Percentiles rank a stretch among this genome's conserved stretches.
phyloP scores from a whole-genome alignment of 2,329 filamentous ascomycete species.

The Knoxdaviesia proteae region DNA sequence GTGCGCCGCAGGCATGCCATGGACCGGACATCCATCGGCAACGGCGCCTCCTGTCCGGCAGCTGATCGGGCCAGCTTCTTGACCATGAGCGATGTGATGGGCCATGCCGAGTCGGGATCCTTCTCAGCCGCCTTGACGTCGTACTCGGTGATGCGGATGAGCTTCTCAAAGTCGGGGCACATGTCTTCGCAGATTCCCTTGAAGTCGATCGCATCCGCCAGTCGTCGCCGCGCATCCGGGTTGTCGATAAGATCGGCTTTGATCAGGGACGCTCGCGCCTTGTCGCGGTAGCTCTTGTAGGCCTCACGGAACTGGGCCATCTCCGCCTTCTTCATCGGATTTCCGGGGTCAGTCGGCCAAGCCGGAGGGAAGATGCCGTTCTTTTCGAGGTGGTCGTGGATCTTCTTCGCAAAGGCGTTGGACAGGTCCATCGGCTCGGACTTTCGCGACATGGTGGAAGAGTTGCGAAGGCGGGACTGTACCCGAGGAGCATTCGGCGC shows the following conservation, averaged over 20 bases:
- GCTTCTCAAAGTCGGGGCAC: slow-evolving; percentile 47
- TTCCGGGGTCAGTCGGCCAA: slow-evolving; percentile 34
- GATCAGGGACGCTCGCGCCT: slow-evolving; percentile 34
- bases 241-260: slow-evolving; percentile 42
- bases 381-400: slow-evolving; percentile 29
- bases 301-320: slow-evolving; percentile 34
- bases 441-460: not conserved
- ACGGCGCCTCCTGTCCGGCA: slow-evolving; percentile 43
- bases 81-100: slow-evolving; percentile 35
- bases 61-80: slow-evolving; percentile 48
- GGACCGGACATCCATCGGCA: slow-evolving; percentile 48
- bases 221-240: slow-evolving; percentile 37
- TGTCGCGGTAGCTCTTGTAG: slow-evolving; percentile 35
- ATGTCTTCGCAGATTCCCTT: slow-evolving; percentile 49
- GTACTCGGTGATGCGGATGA: slow-evolving; percentile 38
- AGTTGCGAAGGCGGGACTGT: no score
- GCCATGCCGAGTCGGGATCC: slow-evolving; percentile 19
- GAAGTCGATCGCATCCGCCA: slow-evolving; percentile 44
- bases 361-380: slow-evolving; percentile 31
- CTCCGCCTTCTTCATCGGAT: slow-evolving; percentile 24
- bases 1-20: slow-evolving; percentile 35
- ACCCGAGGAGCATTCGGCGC: no score
- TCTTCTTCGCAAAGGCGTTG: slow-evolving; percentile 25
- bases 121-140: slow-evolving; percentile 38
- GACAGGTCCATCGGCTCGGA: slow-evolving; percentile 8